These are phyloP conservation scores for Eucalyptus leucophloia DNA, from an alignment of 345 rosid species.

Conservation along the genomic window DNA sequence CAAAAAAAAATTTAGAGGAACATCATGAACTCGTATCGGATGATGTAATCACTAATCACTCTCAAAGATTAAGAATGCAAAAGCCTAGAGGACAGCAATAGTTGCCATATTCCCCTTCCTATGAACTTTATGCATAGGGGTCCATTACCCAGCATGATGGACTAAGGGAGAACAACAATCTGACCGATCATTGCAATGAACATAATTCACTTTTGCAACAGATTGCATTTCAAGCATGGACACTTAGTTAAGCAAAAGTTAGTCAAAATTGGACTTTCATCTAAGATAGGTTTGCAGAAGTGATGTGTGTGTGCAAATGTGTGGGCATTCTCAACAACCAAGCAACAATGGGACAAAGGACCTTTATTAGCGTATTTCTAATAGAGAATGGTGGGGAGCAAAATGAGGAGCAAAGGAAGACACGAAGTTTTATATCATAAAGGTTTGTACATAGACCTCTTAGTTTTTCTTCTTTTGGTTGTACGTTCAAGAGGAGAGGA, in stretches of 20 bases:
- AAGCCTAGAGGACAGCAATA: background rate
- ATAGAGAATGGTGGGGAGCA: no score
- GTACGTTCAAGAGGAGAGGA: no score
- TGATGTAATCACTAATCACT: background rate
- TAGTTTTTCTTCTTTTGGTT: no score
- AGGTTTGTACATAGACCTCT: no score
- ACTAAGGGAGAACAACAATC: background rate
- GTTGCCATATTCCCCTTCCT: background rate
- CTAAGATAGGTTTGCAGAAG: background rate
- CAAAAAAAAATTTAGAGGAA: background rate
- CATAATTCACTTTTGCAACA: background rate
- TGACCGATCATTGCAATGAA: background rate
- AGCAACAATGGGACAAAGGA: background rate
- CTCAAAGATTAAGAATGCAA: background rate
- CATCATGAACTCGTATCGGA: background rate
- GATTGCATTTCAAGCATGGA: background rate
- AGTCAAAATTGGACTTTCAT: background rate
- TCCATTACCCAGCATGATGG: background rate
- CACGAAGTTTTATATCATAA: no score
- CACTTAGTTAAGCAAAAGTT: background rate
- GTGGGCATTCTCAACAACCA: background rate
- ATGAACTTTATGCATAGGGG: background rate
- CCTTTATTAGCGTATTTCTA: no score
- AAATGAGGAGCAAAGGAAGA: no score
- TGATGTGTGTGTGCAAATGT: background rate